Evolutionary conservation across 352 stramenopile species (phyloP).

Genomic region (Phytopythium montanum): DNA sequence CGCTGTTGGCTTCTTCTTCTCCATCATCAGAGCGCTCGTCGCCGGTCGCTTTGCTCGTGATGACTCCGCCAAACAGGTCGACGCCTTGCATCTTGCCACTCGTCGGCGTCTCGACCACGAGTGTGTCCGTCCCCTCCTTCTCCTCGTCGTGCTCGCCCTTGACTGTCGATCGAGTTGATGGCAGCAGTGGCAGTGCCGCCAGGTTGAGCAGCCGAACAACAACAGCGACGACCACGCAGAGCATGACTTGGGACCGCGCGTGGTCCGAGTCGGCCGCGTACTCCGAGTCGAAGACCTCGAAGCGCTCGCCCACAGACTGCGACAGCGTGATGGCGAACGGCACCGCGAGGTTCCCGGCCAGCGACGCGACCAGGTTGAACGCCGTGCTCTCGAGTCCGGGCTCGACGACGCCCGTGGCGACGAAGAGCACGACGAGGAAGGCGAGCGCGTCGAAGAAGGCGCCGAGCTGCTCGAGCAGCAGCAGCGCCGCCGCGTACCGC

Average conservation of each 20-base stretch:
- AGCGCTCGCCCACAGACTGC: conserved; percentile 54
- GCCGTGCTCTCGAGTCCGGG: conserved; percentile 41
- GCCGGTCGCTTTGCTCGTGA: neutral
- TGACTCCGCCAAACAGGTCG: neutral
- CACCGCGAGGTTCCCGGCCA: conserved; percentile 42
- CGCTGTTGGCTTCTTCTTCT: neutral
- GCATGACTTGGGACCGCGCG: conserved; percentile 40
- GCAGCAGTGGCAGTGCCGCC: conserved; percentile 34
- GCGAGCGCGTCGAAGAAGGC: conserved; percentile 46
- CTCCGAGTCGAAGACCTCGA: conserved; percentile 59
- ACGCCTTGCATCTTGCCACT: neutral
- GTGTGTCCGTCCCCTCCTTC: neutral
- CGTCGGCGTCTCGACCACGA: conserved; percentile 7
- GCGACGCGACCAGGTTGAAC: conserved; percentile 46
- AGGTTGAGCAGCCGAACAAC: conserved; percentile 33
- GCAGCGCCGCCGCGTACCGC: conserved; percentile 38
- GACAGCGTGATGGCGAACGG: conserved; percentile 57
- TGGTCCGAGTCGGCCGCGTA: conserved; percentile 37
- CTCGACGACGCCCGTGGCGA: conserved; percentile 40
- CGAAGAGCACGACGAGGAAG: conserved; percentile 50
- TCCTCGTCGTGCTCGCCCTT: conserved; percentile 15
- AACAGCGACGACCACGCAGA: conserved; percentile 41
- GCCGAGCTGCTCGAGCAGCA: conserved; percentile 50
- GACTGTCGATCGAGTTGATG: conserved; percentile 22
- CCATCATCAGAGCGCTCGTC: neutral